Conservation (phyloP, 164 flowering plant species). For the Stephania cephalantha region DNA sequence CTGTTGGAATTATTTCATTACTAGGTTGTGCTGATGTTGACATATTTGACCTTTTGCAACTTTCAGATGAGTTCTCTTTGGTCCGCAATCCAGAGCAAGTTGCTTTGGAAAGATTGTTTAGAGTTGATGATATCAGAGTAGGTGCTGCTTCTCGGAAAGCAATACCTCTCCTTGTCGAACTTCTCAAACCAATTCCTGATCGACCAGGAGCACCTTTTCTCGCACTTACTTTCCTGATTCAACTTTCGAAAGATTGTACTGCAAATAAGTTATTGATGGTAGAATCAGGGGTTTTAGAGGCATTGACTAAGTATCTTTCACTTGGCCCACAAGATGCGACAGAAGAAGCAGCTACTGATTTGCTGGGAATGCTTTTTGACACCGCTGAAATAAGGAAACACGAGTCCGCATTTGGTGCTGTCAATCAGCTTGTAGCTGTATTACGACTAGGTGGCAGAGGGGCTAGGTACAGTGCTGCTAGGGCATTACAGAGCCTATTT, state of each 20-base stretch:
- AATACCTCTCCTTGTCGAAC: constrained; percentile 85
- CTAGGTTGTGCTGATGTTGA: constrained; percentile 97
- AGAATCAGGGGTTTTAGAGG: constrained; percentile 93
- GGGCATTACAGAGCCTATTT: constrained; percentile 90
- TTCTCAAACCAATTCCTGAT: constrained; percentile 97
- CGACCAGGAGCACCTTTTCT: constrained; percentile 96
- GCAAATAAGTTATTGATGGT: constrained; percentile 87
- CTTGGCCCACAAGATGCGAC: constrained; percentile 95
- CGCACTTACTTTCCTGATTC: constrained; percentile 78
- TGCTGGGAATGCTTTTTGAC: constrained; percentile 71
- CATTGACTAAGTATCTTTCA: constrained; percentile 87
- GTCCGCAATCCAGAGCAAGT: constrained; percentile 83
- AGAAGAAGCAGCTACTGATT: constrained; percentile 95
- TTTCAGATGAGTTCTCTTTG: constrained; percentile 73
- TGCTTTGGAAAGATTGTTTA: constrained; percentile 87
- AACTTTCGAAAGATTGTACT: constrained; percentile 82
- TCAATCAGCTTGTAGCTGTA: constrained; percentile 92
- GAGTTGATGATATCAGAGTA: constrained; percentile 95
- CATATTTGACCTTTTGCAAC: constrained; percentile 61
- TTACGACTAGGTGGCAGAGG: constrained; percentile 88
- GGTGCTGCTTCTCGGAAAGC: constrained; percentile 97
- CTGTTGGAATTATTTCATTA: constrained; percentile 78
- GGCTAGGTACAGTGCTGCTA: constrained; percentile 94
- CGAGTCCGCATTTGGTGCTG: constrained; percentile 88
- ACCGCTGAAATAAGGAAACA: constrained; percentile 88